A percentile compares a stretch with the other conserved stretches of the same genome.
phyloP scores from a whole-genome alignment of 805 yeast species.

The Saccharomycopsis sp. region DNA sequence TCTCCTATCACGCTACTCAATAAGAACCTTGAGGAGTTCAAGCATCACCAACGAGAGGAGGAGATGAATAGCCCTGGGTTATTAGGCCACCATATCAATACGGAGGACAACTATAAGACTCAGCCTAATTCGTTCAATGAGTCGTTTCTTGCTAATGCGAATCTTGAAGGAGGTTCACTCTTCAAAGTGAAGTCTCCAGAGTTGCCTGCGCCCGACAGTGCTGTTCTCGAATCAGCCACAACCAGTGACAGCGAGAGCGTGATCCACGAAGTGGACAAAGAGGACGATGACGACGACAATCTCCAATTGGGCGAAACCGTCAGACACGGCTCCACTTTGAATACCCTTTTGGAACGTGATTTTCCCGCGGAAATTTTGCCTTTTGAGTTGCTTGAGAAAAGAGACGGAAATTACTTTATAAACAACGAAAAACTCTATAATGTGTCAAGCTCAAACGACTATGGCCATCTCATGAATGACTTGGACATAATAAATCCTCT shows the following conservation, averaged over 20 bases:
- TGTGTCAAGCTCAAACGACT: constrained; percentile 4
- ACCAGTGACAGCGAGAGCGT: no score
- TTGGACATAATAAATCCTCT: constrained; percentile 11
- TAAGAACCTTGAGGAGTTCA: constrained; percentile 2
- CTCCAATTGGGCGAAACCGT: no score
- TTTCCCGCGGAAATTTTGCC: constrained; percentile 22
- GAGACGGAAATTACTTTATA: constrained; percentile 17
- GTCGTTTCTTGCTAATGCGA: constrained; percentile 5
- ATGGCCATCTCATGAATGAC: constrained; percentile 12
- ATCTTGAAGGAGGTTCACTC: background rate
- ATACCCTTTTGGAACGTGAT: constrained; percentile 20
- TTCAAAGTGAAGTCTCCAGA: no score
- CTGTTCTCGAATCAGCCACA: no score
- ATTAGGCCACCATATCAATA: background rate
- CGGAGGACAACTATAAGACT: constrained; percentile 10
- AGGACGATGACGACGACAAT: no score
- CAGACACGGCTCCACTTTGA: background rate
- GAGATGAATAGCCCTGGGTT: background rate
- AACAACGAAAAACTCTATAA: constrained; percentile 7
- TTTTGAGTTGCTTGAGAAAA: constrained; percentile 19
- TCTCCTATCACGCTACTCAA: constrained; percentile 15
- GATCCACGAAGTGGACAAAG: no score
- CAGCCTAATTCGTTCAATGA: constrained; percentile 21
- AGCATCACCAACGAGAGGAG: background rate
- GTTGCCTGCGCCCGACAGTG: no score